Conservation (phyloP, 2,329 filamentous ascomycete species). For the Paecilomyces formosus region DNA sequence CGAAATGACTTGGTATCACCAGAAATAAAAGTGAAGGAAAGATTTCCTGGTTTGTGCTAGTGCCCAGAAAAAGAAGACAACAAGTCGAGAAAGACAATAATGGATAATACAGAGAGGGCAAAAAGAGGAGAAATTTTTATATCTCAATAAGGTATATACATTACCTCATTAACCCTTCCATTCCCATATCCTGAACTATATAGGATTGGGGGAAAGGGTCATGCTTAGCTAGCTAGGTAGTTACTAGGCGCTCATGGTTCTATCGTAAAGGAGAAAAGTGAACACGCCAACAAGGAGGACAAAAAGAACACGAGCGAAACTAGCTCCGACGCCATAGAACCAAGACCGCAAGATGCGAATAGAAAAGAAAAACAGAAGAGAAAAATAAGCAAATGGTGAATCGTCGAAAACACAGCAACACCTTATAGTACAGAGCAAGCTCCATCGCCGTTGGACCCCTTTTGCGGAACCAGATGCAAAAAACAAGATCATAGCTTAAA, state of each 20-base stretch:
- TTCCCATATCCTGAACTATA: background rate
- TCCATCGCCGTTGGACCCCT: background rate
- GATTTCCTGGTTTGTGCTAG: background rate
- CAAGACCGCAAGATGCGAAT: background rate
- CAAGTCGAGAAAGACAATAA: too few relatives aligned
- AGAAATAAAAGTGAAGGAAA: background rate
- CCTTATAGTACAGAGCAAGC: background rate
- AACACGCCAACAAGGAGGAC: background rate
- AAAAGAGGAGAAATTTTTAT: background rate
- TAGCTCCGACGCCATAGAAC: background rate
- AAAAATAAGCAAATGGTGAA: background rate
- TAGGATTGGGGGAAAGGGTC: background rate
- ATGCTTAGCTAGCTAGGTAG: background rate
- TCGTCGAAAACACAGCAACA: background rate
- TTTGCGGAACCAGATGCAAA: background rate
- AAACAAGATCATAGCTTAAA: constrained; percentile 18
- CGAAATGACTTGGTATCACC: too few relatives aligned
- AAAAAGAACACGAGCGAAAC: background rate
- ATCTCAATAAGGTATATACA: background rate
- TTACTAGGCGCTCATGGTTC: background rate
- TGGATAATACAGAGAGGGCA: too few relatives aligned
- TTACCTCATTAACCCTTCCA: background rate
- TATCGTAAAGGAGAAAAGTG: background rate
- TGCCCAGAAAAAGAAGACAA: background rate
- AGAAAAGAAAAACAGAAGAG: background rate